Conservation (phyloP, 2,329 filamentous ascomycete species). For the Colletotrichum echinochloae region DNA sequence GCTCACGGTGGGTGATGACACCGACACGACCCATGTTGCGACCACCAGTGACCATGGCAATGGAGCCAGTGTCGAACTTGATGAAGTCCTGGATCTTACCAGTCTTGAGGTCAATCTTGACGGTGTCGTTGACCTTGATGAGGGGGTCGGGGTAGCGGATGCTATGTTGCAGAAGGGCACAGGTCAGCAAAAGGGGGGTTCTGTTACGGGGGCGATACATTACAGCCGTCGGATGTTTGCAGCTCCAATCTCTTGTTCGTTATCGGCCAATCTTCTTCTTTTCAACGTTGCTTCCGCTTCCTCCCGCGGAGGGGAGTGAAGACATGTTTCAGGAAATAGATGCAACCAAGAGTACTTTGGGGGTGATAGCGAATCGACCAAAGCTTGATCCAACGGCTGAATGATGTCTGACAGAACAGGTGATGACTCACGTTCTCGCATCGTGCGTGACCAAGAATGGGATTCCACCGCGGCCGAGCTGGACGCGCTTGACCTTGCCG, state of each 20-base stretch:
- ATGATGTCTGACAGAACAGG: conserved; percentile 85
- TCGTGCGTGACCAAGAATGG: conserved; percentile 99
- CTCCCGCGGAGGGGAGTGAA: conserved; percentile 30
- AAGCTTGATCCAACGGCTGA: conserved; percentile 99
- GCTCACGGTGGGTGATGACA: conserved; percentile 99
- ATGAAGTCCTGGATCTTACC: conserved; percentile 99
- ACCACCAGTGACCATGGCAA: conserved; percentile 99
- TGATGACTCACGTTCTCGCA: conserved; percentile 96
- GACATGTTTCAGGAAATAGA: conserved; percentile 18
- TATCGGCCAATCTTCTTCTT: conserved; percentile 32
- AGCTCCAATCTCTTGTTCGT: conserved; percentile 49
- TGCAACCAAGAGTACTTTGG: conserved; percentile 33
- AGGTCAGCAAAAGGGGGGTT: conserved; percentile 54
- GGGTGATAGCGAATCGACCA: conserved; percentile 71
- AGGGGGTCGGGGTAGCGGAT: conserved; percentile 98
- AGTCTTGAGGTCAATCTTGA: conserved; percentile 97
- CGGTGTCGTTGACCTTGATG: conserved; percentile 99
- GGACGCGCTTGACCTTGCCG: conserved; percentile 99
- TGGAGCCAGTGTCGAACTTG: conserved; percentile 98
- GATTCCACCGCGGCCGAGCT: conserved; percentile 99
- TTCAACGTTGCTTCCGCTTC: conserved; percentile 37
- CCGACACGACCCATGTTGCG: conserved; percentile 99
- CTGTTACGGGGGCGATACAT: conserved; percentile 53
- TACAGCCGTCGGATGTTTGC: conserved; percentile 63
- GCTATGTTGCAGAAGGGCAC: conserved; percentile 61